A percentile compares a stretch with the other conserved stretches of the same genome.
Conservation (phyloP, 257 asterid genomes). For the Plectranthus barbatus region DNA sequence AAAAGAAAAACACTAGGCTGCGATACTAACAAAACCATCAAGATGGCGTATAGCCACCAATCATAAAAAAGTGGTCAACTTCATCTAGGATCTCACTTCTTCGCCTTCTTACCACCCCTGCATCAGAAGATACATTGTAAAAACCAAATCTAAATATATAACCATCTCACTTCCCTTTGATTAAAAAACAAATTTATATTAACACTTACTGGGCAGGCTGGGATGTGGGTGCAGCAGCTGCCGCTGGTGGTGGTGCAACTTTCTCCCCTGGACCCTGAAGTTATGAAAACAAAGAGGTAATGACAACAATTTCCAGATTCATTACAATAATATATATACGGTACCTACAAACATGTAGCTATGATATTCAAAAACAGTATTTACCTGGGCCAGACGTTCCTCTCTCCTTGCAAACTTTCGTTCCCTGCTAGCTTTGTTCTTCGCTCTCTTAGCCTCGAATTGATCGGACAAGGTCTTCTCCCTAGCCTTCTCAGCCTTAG, state of each 20-base stretch:
- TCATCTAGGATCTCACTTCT: constrained; percentile 22
- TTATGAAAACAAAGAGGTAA: background rate
- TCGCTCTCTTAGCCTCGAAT: constrained; percentile 51
- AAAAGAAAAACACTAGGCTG: constrained; percentile 11
- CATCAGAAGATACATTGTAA: background rate
- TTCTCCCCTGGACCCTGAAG: constrained; percentile 43
- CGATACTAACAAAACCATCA: constrained; percentile 25
- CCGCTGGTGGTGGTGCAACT: constrained; percentile 24
- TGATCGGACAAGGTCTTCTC: constrained; percentile 68
- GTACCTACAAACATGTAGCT: background rate
- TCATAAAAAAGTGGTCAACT: background rate
- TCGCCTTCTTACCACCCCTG: constrained; percentile 34
- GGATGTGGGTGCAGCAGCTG: constrained; percentile 25
- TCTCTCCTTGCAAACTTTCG: constrained; percentile 43
- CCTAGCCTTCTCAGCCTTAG: constrained; percentile 70
- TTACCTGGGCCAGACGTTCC: constrained; percentile 39
- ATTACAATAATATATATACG: background rate
- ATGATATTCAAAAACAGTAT: background rate
- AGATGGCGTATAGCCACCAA: constrained; percentile 6
- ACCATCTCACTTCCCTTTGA: too few species aligned
- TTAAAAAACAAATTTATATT: too few species aligned
- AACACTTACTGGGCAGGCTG: constrained; percentile 37
- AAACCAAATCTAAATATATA: background rate
- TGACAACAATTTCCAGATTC: background rate
- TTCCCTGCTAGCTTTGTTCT: constrained; percentile 47